Percentiles rank a stretch among this genome's conserved stretches.
These are phyloP conservation scores for Myxozyma mucilagina DNA, from an alignment of 805 yeast genomes.

Conservation along the genomic window DNA sequence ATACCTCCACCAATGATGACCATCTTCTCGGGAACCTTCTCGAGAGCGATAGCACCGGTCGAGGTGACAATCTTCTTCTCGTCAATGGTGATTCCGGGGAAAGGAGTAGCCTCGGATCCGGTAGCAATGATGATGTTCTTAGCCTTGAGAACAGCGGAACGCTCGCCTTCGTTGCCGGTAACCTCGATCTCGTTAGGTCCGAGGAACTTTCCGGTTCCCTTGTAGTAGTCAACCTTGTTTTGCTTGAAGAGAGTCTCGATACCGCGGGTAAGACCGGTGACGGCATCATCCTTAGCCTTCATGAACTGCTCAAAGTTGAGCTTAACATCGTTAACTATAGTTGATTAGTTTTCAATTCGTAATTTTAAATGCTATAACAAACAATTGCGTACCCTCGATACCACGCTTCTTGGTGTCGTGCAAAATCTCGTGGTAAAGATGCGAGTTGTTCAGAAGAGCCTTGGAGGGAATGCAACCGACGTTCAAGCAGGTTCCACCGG, in stretches of 20 bases:
- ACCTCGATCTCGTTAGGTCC: constrained; percentile 78
- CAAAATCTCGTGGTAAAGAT: constrained; percentile 82
- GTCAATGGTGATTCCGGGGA: constrained; percentile 96
- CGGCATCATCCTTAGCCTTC: constrained; percentile 90
- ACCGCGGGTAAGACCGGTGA: constrained; percentile 87
- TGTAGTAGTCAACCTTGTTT: constrained; percentile 89
- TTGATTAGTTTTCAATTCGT: background rate
- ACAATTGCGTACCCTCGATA: constrained; percentile 60
- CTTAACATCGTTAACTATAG: constrained; percentile 54
- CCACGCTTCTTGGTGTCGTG: constrained; percentile 87
- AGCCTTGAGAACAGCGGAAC: constrained; percentile 70
- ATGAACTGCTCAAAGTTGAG: constrained; percentile 78
- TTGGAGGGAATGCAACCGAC: constrained; percentile 99
- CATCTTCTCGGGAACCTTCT: constrained; percentile 87
- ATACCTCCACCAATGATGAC: constrained; percentile 99
- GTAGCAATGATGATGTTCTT: constrained; percentile 94
- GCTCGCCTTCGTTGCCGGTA: constrained; percentile 82
- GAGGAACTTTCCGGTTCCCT: constrained; percentile 87
- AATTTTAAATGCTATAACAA: background rate
- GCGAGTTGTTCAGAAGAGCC: constrained; percentile 91
- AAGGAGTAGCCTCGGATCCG: constrained; percentile 97
- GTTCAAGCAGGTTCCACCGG: constrained; percentile 98
- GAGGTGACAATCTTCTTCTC: constrained; percentile 96
- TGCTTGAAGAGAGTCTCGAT: constrained; percentile 93
- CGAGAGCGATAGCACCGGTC: constrained; percentile 83